Evolutionary conservation across 2,329 filamentous ascomycete species (phyloP).

Genomic region (Fusarium dlaminii): DNA sequence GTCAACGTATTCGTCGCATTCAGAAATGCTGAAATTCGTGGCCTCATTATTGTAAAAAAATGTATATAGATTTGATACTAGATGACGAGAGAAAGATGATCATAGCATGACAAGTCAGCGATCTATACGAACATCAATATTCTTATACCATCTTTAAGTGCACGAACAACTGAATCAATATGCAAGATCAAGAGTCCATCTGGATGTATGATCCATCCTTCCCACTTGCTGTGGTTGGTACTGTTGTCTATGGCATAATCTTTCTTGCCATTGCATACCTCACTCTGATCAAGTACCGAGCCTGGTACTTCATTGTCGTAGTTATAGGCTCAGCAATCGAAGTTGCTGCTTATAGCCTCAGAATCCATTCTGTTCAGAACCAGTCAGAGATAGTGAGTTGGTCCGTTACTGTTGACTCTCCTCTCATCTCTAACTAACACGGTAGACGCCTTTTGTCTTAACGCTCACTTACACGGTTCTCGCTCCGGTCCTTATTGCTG

Average conservation of each 20-base stretch:
- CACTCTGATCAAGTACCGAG: constrained; percentile 53
- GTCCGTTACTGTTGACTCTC: not conserved
- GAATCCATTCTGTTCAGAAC: constrained; percentile 50
- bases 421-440: not conserved
- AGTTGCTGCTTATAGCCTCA: constrained; percentile 53
- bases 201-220: constrained; percentile 58
- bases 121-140: not conserved
- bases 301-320: constrained; percentile 55
- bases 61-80: constrained; percentile 3
- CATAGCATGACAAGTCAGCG: not conserved
- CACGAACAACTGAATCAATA: constrained; percentile 6
- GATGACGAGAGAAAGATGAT: not conserved
- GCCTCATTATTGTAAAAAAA: not conserved
- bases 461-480: constrained; percentile 56
- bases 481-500: constrained; percentile 59
- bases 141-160: not conserved
- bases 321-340: constrained; percentile 54
- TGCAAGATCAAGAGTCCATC: constrained; percentile 44
- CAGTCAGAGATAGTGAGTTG: constrained; percentile 47
- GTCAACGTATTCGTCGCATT: constrained; percentile 31
- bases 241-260: constrained; percentile 52
- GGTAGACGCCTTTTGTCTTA: constrained; percentile 50
- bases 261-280: constrained; percentile 51
- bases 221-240: constrained; percentile 53
- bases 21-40: constrained; percentile 16